Base-by-base conservation (phyloP, 2,329 filamentous ascomycete genomes). In the Alternaria brassicicola region DNA sequence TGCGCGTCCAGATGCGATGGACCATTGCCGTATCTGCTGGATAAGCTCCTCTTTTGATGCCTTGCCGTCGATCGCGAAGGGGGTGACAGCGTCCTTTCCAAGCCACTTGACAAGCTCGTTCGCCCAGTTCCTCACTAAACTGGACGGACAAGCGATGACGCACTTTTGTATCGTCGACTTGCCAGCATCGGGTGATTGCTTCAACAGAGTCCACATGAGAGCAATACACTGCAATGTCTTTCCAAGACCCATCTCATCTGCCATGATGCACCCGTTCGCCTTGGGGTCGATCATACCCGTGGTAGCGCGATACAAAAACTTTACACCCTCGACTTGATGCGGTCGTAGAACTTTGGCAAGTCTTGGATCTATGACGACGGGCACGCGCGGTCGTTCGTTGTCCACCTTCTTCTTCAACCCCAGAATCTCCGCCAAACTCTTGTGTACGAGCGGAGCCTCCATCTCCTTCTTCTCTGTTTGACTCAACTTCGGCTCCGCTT, bases 231-330 rank as follows among this genome's bases (percentile, higher is more conserved):
- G 95, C 41, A 99, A 80, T 69, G 95, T 99, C 80, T 99, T 99
- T 55, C 95, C 95, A 28, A 99, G 81, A 68, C 95, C 95, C 95
- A 99, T 99, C 76, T 97, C 95, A 76, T 99, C 95, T 52, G 95
- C 95, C 95, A 99, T 99, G 75, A 99, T 99, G 78, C 95, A 99
- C 2, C 95, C 95, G 76, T 97, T 91, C 47, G 95, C 95, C 69
- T 94, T 94, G 35, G 90, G 85, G 69, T 98, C 95, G 55, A 98
- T 91, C 84, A 98, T 85, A n/a, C 95, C 95, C 1, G 94, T 98
- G 6, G 95, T 93, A 72, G 92, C 96, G 65, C 87, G 86, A 78
- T 98, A 99, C 83, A 99, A 88, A 78, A 99, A 99, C 81, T 95
- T 97, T 63, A 99, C 95, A 71, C 95, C 95, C 76, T 98, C 95